Percentiles rank a stretch among this genome's conserved stretches.
Evolutionary conservation across 2,329 filamentous ascomycete genomes (phyloP).

Genomic region (Rugonectria rugulosa): DNA sequence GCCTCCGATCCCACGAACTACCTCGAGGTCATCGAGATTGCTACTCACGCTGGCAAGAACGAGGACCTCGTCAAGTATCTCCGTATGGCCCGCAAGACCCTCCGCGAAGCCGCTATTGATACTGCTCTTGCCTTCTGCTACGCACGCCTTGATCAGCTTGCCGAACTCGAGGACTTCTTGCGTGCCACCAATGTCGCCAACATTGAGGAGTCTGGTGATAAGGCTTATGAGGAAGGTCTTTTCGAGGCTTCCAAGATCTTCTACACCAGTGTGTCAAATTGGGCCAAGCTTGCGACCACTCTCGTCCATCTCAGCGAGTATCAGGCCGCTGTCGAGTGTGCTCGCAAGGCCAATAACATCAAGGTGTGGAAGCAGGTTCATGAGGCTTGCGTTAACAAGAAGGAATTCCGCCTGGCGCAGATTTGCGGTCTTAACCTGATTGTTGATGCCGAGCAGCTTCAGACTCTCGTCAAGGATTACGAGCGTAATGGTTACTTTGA

Average conservation of each 20-base stretch:
- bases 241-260: constrained; percentile 99
- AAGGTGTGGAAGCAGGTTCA: constrained; percentile 99
- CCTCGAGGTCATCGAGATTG: constrained; percentile 93
- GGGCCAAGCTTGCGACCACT: constrained; percentile 97
- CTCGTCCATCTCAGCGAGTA: constrained; percentile 97
- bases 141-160: constrained; percentile 88
- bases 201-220: constrained; percentile 96
- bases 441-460: constrained; percentile 93
- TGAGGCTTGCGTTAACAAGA: constrained; percentile 94
- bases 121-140: constrained; percentile 94
- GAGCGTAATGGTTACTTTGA: constrained; percentile 98
- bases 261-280: constrained; percentile 98
- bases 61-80: constrained; percentile 97
- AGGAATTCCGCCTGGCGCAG: constrained; percentile 97
- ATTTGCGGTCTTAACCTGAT: constrained; percentile 99
- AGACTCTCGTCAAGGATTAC: constrained; percentile 94
- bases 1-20: constrained; percentile 93
- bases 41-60: constrained; percentile 94
- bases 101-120: constrained; percentile 92
- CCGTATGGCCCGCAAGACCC: constrained; percentile 95
- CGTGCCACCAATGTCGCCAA: constrained; percentile 93
- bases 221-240: constrained; percentile 92
- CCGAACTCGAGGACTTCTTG: constrained; percentile 96
- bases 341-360: constrained; percentile 98
- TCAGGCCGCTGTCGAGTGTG: constrained; percentile 96